Evolutionary conservation across 495 filamentous ascomycete genomes (phyloP), one percentile per base, ranked within the genome.

Genomic region (Aspergillus panamensis): DNA sequence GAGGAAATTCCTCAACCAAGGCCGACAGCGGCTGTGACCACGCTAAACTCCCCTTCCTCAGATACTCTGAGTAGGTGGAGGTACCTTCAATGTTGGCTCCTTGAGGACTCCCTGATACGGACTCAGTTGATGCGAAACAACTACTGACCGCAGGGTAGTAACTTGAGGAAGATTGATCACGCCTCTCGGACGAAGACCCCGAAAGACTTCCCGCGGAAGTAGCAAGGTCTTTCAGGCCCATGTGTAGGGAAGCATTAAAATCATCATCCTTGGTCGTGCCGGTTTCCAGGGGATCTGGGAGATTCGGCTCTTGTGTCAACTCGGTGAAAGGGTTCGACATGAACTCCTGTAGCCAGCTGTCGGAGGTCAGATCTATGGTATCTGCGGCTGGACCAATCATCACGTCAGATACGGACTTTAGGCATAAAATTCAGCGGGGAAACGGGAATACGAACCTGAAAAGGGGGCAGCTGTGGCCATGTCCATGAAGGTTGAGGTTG

Each of bases 291-390:
- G 51, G 32, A 32, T 67, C 61, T 1, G 65, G 51, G 6, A 65
- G 42, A 1, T 62, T 44, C 39, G 59, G 21, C 50, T 53, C 35
- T 53, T 67, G 30, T 8, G 40, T 30, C 33, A 59, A 10, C 10
- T 66, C 63, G 6, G 55, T 43, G 13, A 66, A 51, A 8, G 63
- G 62, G 6, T 48, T 57, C 5, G 68, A 58, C 48, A 69, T 64
- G 29, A 71, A 61, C 30, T 69, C 67, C 33, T 71, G 70, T 16
- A 73, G 51, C 72, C 72, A 75, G 39, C 48, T 66, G 12, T 70
- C 70, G 0, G 69, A 59, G 0, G 61, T 25, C 21, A 72, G 58
- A 31, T 70, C 69, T 29, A 69, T 43, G 8, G 39, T 54, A 1
- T 69, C 66, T 17, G 68, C 25, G 5, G 25, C 25, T 25, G 5